phyloP scores from a whole-genome alignment of 306 rosid genomes.

The Acacia crassicarpa region DNA sequence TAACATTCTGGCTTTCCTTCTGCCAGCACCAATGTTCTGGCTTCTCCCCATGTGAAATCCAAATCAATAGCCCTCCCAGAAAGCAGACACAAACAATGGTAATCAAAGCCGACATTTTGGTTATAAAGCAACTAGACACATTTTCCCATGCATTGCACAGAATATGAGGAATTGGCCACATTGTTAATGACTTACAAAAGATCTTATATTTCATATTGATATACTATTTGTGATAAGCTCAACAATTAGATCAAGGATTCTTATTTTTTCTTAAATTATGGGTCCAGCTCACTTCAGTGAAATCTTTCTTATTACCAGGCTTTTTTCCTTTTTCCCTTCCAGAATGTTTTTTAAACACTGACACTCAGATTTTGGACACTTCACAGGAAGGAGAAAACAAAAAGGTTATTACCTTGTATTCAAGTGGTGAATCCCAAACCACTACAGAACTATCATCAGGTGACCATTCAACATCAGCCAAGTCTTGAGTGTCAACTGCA shows the following conservation, averaged over 20 bases:
- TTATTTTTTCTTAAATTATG: constrained; percentile 7
- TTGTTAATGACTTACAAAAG: neutral
- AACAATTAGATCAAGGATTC: neutral
- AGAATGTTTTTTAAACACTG: neutral
- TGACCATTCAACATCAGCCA: constrained; percentile 96
- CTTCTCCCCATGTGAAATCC: neutral
- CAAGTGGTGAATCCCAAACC: constrained; percentile 95
- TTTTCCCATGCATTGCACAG: neutral
- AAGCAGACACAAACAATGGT: neutral
- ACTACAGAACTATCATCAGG: constrained; percentile 98
- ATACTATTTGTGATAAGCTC: neutral
- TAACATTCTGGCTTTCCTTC: neutral
- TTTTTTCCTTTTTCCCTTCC: neutral
- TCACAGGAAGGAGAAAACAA: constrained; percentile 22
- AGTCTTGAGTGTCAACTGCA: constrained; percentile 86
- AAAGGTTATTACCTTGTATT: constrained; percentile 67
- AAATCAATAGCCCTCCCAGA: neutral
- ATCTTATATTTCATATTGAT: neutral
- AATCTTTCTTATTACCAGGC: constrained; percentile 15
- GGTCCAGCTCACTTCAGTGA: neutral
- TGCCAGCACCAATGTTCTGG: neutral
- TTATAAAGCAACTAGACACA: neutral
- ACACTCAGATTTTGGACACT: constrained; percentile 6
- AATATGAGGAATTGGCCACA: neutral
- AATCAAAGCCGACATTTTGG: neutral